Evolutionary conservation across 169 alveolate species (phyloP), one percentile per base, ranked within the genome.

Genomic region (Amoebophrya sp.): DNA sequence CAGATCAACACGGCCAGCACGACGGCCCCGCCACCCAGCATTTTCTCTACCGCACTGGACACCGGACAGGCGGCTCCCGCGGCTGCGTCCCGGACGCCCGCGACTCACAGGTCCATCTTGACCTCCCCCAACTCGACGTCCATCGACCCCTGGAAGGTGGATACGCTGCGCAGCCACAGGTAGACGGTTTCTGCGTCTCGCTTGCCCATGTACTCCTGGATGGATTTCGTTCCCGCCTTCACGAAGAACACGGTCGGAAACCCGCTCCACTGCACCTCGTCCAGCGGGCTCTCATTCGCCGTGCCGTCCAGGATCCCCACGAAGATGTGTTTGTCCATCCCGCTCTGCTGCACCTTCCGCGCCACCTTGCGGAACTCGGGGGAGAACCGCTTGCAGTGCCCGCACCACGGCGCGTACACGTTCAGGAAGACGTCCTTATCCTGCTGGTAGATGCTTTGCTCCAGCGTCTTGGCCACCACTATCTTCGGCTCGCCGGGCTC

Each of bases 351-450:
- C 40, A 97, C 97, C 40, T 94, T 92, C 58, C 94, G 92, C 20
- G 48, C 48, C 48, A 42, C 48, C 48, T 42, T 42, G 50, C 89
- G 90, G 94, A 92, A 95, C 38, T 91, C 91, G 40, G 99, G 98
- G 58, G 97, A 97, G 48, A 98, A 93, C 91, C 95, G 90, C 92
- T 98, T 98, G 95, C 99, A 98, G 95, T 97, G 98, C 39, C 98
- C 98, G 93, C 99, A 97, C 99, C 99, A 97, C 45, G 99, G 99
- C 39, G 99, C 99, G 91, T 97, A 97, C 92, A 97, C 97, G 94
- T 96, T 97, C 58, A 98, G 95, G 87, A 97, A 94, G 90, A 97
- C 98, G 92, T 97, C 98, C 93, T 95, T 94, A 91, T 94, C 95
- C 42, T 88, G 91, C 92, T 95, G 95, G n/a, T 95, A 78, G 67